These are phyloP conservation scores for Phytophthora boehmeriae DNA, from an alignment of 352 stramenopile genomes.

Conservation along the genomic window DNA sequence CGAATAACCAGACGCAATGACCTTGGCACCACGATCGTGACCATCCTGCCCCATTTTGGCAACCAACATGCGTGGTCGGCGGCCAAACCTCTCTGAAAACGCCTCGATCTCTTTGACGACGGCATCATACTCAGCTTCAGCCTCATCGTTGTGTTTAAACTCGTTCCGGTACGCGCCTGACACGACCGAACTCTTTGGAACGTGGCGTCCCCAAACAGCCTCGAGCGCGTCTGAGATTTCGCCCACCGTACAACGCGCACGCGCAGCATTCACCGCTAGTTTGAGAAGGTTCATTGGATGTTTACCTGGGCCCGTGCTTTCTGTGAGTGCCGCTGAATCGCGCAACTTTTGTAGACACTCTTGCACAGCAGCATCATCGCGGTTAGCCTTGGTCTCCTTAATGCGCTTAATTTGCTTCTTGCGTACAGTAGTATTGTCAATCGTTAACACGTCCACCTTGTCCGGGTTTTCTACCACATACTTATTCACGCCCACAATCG, in stretches of 20 bases:
- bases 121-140: conserved; percentile 88
- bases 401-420: conserved; percentile 90
- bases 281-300: conserved; percentile 95
- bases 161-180: conserved; percentile 59
- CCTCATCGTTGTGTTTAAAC: conserved; percentile 61
- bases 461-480: conserved; percentile 91
- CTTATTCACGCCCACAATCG: conserved; percentile 98
- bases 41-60: conserved; percentile 97
- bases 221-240: conserved; percentile 96
- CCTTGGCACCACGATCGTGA: conserved; percentile 97
- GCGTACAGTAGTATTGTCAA: conserved; percentile 94
- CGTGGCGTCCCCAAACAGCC: conserved; percentile 94
- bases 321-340: conserved; percentile 58
- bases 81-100: conserved; percentile 93
- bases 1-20: conserved; percentile 96
- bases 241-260: conserved; percentile 91
- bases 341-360: conserved; percentile 45
- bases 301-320: conserved; percentile 77
- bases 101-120: conserved; percentile 91
- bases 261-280: conserved; percentile 92
- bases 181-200: conserved; percentile 77
- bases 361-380: conserved; percentile 84
- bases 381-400: conserved; percentile 84
- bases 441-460: conserved; percentile 91
- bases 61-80: conserved; percentile 94